Conservation (phyloP, 257 asterid species). For the Nicotiana sylvestris region DNA sequence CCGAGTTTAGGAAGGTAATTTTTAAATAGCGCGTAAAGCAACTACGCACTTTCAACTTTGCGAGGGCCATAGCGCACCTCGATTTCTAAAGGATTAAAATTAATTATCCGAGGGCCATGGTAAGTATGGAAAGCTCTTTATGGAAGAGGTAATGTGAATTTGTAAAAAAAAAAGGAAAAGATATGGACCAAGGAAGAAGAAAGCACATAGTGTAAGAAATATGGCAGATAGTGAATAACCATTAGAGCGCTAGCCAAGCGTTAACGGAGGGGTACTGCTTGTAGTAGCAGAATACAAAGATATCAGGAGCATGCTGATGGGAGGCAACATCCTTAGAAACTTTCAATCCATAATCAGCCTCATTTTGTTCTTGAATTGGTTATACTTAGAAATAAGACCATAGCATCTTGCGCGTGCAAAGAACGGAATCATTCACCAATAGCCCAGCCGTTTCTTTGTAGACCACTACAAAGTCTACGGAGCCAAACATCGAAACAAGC, state of each 20-base stretch:
- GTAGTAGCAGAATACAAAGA: neutral
- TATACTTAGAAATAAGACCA: neutral
- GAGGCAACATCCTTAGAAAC: neutral
- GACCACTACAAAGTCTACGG: too few relatives aligned
- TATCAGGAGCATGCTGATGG: neutral
- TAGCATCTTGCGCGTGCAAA: neutral
- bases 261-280: neutral
- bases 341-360: neutral
- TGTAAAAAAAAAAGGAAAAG: neutral
- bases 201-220: neutral
- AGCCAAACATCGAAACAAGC: too few relatives aligned
- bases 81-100: too few relatives aligned
- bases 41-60: too few relatives aligned
- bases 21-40: too few relatives aligned
- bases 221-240: neutral
- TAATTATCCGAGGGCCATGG: too few relatives aligned
- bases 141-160: too few relatives aligned
- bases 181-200: neutral
- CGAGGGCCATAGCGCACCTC: too few relatives aligned
- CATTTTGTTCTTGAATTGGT: neutral
- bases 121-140: too few relatives aligned
- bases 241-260: neutral
- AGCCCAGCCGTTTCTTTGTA: too few relatives aligned
- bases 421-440: too few relatives aligned
- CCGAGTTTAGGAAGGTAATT: too few relatives aligned